These are phyloP conservation scores for Aspergillus proliferans DNA, from an alignment of 2,329 filamentous ascomycete species.

Conservation along the genomic window DNA sequence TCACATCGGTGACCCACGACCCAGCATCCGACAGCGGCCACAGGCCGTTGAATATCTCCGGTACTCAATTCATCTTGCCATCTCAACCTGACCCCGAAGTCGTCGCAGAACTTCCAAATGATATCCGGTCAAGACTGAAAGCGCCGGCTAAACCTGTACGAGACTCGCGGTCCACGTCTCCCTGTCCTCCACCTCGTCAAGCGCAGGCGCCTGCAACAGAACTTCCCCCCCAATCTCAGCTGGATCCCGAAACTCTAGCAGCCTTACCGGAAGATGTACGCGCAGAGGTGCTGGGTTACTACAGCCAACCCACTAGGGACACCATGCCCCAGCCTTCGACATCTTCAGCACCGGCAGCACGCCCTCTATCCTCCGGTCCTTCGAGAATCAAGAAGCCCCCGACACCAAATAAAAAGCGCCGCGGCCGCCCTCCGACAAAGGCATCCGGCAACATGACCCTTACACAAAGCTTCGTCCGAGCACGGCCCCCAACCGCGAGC, in stretches of 20 bases:
- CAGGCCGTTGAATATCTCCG: constrained; percentile 68
- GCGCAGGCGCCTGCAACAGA: constrained; percentile 20
- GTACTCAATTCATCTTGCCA: constrained; percentile 90
- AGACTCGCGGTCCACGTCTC: constrained; percentile 22
- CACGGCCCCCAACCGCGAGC: constrained; percentile 12
- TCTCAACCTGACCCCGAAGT: constrained; percentile 72
- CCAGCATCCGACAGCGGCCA: constrained; percentile 37
- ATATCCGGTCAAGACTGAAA: constrained; percentile 72
- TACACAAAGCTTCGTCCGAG: constrained; percentile 64
- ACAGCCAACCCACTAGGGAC: constrained; percentile 39
- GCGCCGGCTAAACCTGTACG: constrained; percentile 44
- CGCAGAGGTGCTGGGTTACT: constrained; percentile 71
- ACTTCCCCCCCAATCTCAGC: constrained; percentile 62
- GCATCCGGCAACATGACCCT: constrained; percentile 54
- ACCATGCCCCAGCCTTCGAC: constrained; percentile 18
- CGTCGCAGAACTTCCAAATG: constrained; percentile 72
- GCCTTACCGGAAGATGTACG: constrained; percentile 82
- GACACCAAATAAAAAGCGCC: constrained; percentile 63
- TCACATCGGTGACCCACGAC: constrained; percentile 19
- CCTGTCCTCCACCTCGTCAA: constrained; percentile 26
- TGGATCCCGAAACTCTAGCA: constrained; percentile 78
- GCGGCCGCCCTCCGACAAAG: constrained; percentile 44
- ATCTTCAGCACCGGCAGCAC: constrained; percentile 48
- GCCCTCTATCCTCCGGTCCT: constrained; percentile 32
- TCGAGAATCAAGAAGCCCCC: constrained; percentile 38